Percentiles rank a stretch among this genome's conserved stretches.
These are phyloP conservation scores for Staphylotrichum tortipilum DNA, from an alignment of 495 filamentous ascomycete species.

Conservation along the genomic window DNA sequence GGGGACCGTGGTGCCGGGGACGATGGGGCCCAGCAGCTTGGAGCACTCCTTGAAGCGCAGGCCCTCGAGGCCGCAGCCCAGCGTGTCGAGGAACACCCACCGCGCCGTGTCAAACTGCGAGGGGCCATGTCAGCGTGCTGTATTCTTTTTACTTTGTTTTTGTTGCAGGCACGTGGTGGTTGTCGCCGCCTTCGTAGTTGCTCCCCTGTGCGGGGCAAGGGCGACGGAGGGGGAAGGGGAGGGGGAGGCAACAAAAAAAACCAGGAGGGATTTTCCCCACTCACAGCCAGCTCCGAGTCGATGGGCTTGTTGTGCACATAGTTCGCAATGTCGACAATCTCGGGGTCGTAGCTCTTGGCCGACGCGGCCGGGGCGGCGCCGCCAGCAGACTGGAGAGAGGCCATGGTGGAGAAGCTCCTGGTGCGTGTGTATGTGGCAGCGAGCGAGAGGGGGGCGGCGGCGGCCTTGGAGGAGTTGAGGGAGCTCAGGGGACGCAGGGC, in stretches of 20 bases:
- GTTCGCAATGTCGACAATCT: slow-evolving; percentile 86
- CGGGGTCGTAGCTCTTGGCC: slow-evolving; percentile 66
- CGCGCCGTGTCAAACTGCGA: slow-evolving; percentile 82
- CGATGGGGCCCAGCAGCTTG: slow-evolving; percentile 89
- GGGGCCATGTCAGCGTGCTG: slow-evolving; percentile 12
- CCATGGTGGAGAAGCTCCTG: slow-evolving; percentile 52
- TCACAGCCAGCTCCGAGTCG: slow-evolving; percentile 83
- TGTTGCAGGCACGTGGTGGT: no score
- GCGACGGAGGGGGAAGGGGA: neutral
- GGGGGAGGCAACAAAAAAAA: neutral
- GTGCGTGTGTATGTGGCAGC: slow-evolving; percentile 18
- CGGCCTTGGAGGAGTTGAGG: slow-evolving; percentile 14
- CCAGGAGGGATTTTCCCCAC: slow-evolving; percentile 22
- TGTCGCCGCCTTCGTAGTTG: no score
- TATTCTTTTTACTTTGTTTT: no score
- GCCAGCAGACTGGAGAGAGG: slow-evolving; percentile 43
- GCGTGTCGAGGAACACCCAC: slow-evolving; percentile 85
- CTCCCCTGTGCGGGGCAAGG: no score
- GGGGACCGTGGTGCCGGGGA: slow-evolving; percentile 83
- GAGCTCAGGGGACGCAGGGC: slow-evolving; percentile 16
- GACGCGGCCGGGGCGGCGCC: slow-evolving; percentile 38
- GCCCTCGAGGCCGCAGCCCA: slow-evolving; percentile 92
- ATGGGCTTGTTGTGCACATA: slow-evolving; percentile 91
- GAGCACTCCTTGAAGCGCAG: slow-evolving; percentile 92
- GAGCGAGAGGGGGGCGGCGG: slow-evolving; percentile 15